Evolutionary conservation across 495 filamentous ascomycete species (phyloP), one percentile per base, ranked within the genome.

Genomic region (Collariella sp.): DNA sequence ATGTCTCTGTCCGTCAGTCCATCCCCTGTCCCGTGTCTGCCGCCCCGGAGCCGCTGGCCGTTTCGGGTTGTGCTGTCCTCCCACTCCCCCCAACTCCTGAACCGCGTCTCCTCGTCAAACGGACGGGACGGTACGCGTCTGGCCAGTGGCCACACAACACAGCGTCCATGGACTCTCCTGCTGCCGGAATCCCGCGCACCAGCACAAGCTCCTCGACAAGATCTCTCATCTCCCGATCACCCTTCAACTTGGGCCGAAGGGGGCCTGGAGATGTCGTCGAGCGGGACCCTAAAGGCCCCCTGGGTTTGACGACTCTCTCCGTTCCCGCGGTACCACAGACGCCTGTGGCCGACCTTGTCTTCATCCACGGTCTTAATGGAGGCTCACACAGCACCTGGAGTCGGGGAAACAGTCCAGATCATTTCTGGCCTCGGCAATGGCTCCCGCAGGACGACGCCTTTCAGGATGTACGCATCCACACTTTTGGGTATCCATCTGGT

Each of bases 321-420:
- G 56, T 50, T 40, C 63, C 63, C 15, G 31, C 13, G n/a, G 31
- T 33, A 11, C 18, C 34, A 10, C 12, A 40, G 10, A 44, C 64
- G 15, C 23, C 54, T 46, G 40, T 59, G 19, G 54, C 67, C 26
- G 73, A 77, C 54, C 52, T 77, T 11, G 41, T 67, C 43, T 64
- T 67, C 29, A 48, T 65, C n/a, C 64, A 67, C 40, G 62, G 62
- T 33, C 43, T 62, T 56, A 53, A 70, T 54, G 63, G 61, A 16
- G 59, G 59, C n/a, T 58, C 54, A 11, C 40, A 51, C 11, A 57
- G 53, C 49, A 67, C 64, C 48, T 67, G 62, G 62, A 41, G 41
- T 16, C 51, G 53, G 24, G 51, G 47, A 10, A 10, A 6, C 18
- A 47, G 57, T 16, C 47, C 48, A 11, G 38, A 50, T 6, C 54